A percentile compares a stretch with the other conserved stretches of the same genome.
Evolutionary conservation across 2,329 filamentous ascomycete genomes (phyloP).

Genomic region (Aspergillus brasiliensis): DNA sequence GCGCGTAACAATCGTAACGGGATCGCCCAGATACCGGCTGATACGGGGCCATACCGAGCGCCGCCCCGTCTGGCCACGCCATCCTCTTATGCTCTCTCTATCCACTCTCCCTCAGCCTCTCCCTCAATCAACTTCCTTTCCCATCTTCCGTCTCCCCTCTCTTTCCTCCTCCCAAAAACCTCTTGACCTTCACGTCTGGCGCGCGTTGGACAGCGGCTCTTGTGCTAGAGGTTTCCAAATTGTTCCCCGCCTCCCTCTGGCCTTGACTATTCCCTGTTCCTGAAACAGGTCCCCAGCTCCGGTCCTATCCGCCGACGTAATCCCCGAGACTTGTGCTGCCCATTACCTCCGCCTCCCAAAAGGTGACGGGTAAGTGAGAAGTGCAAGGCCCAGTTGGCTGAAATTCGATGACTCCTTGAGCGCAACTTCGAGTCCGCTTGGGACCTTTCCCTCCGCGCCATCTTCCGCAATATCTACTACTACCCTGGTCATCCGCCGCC

Average conservation of each 20-base stretch:
- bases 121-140: neutral
- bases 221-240: too few species aligned
- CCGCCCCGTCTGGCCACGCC: constrained; percentile 17
- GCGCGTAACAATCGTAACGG: neutral
- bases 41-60: neutral
- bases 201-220: too few species aligned
- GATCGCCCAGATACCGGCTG: neutral
- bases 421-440: constrained; percentile 15
- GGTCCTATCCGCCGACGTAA: neutral
- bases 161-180: neutral
- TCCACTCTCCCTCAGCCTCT: neutral
- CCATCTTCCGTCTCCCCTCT: neutral
- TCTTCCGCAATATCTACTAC: neutral
- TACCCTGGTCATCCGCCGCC: neutral
- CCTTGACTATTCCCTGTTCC: neutral
- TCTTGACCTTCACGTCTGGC: too few species aligned
- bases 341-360: neutral
- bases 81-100: constrained; percentile 10
- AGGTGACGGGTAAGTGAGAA: neutral
- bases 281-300: neutral
- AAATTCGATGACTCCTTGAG: constrained; percentile 22
- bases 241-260: too few species aligned
- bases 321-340: neutral
- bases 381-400: constrained; percentile 1
- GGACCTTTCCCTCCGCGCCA: constrained; percentile 14